Percentiles rank a stretch among this genome's conserved stretches.
Evolutionary conservation across 768 basidiomycete genomes (phyloP).

Genomic region (Tubosaeta brunneosetosa): DNA sequence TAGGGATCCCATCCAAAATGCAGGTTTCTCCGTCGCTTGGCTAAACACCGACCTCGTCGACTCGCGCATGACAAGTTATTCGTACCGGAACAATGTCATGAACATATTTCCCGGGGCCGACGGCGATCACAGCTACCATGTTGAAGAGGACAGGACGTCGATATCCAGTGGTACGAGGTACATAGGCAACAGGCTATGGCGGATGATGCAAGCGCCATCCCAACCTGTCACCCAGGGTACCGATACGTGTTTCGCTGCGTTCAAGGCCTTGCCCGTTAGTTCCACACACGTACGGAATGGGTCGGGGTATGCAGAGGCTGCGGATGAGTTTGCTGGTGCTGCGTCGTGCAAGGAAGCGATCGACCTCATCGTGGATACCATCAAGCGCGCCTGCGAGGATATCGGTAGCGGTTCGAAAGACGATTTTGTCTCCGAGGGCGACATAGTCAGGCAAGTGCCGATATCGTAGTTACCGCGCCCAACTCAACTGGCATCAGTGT

Average conservation of each 20-base stretch:
- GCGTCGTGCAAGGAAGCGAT: constrained; percentile 73
- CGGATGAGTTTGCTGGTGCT: constrained; percentile 58
- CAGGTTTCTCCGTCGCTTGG: constrained; percentile 85
- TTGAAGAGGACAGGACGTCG: neutral
- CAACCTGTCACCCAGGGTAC: constrained; percentile 33
- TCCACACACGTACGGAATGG: constrained; percentile 45
- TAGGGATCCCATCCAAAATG: constrained; percentile 82
- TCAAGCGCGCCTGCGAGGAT: constrained; percentile 64
- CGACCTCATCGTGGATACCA: constrained; percentile 66
- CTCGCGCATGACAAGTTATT: constrained; percentile 81
- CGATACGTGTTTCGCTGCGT: constrained; percentile 59
- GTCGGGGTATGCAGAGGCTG: constrained; percentile 47
- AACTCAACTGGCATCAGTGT: constrained; percentile 42
- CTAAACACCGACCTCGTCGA: constrained; percentile 57
- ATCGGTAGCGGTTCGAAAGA: constrained; percentile 42
- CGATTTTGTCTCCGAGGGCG: constrained; percentile 56
- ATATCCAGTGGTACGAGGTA: constrained; percentile 1
- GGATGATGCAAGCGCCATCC: constrained; percentile 20
- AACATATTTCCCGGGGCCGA: constrained; percentile 6
- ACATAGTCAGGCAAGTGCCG: constrained; percentile 69
- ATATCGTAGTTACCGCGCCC: neutral
- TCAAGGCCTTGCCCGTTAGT: constrained; percentile 77
- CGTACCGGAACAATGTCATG: constrained; percentile 65
- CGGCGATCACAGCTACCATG: neutral
- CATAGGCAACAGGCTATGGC: constrained; percentile 20